phyloP scores from a whole-genome alignment of 495 filamentous ascomycete genomes.

The Aspergillus baeticus region DNA sequence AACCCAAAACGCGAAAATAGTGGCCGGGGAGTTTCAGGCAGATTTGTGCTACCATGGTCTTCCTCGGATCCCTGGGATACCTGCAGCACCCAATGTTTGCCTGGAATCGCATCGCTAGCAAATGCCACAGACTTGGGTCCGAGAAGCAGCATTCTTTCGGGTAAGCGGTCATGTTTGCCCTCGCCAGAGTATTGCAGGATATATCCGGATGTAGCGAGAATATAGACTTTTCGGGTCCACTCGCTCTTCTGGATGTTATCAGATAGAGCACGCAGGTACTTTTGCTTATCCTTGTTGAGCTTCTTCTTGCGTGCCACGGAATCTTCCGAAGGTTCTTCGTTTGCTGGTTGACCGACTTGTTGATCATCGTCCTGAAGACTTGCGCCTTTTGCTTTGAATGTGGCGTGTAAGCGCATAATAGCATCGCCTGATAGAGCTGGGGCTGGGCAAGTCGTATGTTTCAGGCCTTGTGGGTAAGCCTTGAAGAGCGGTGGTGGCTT shows the following conservation, averaged over 20 bases:
- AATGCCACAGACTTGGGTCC: conserved; percentile 88
- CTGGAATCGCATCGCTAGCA: conserved; percentile 88
- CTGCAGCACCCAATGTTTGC: conserved; percentile 89
- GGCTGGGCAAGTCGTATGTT: conserved; percentile 50
- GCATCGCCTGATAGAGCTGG: conserved; percentile 53
- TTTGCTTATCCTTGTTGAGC: conserved; percentile 41
- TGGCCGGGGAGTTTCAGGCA: conserved; percentile 54
- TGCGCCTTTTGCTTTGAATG: conserved; percentile 37
- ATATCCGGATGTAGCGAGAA: conserved; percentile 78
- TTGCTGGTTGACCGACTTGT: conserved; percentile 20
- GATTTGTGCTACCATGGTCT: conserved; percentile 54
- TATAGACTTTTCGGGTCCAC: conserved; percentile 81
- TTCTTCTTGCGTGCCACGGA: conserved; percentile 34
- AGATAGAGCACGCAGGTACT: conserved; percentile 52
- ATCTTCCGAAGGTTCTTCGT: conserved; percentile 27
- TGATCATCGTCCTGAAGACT: conserved; percentile 42
- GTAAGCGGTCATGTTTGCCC: conserved; percentile 75
- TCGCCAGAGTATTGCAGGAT: conserved; percentile 84
- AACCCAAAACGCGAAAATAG: conserved; percentile 72
- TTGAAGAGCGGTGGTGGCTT: conserved; percentile 82
- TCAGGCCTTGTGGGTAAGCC: conserved; percentile 82
- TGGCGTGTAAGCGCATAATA: conserved; percentile 57
- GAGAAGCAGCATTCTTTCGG: conserved; percentile 83
- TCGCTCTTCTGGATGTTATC: conserved; percentile 63
- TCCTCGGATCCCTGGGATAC: conserved; percentile 72